Conservation (phyloP, 2,329 filamentous ascomycete species). For the Monosporascus cannonballus region DNA sequence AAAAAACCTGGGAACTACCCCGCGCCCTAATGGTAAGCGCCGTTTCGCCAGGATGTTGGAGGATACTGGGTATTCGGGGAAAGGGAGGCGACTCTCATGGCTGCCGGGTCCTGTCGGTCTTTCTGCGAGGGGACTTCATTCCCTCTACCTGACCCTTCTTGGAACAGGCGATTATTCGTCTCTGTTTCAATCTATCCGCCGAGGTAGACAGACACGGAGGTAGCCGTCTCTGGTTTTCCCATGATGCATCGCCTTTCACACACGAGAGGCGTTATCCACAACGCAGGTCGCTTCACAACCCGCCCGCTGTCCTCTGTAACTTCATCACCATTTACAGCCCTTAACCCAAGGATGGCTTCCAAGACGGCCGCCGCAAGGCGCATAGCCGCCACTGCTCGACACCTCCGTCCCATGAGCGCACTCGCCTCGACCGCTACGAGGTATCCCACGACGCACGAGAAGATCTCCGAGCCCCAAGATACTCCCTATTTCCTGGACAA, state of each 20-base stretch:
- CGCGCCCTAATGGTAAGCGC: too few species aligned
- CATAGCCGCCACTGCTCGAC: constrained; percentile 51
- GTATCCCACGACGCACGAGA: constrained; percentile 68
- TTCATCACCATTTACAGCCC: constrained; percentile 5
- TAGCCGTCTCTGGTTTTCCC: neutral
- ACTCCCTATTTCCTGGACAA: constrained; percentile 82
- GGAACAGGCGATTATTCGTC: neutral
- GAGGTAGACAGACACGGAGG: neutral
- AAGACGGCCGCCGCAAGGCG: constrained; percentile 40
- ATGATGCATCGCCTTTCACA: constrained; percentile 25
- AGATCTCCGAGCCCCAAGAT: constrained; percentile 59
- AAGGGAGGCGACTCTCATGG: too few species aligned
- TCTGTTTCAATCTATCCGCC: neutral
- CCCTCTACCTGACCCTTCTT: too few species aligned
- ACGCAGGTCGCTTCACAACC: constrained; percentile 17
- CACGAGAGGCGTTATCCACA: constrained; percentile 18
- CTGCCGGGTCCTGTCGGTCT: too few species aligned
- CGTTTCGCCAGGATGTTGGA: too few species aligned
- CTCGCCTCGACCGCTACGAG: constrained; percentile 49
- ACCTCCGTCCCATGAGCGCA: constrained; percentile 46
- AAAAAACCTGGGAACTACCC: too few species aligned
- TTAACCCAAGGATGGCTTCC: constrained; percentile 28
- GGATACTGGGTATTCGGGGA: too few species aligned
- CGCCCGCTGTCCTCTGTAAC: constrained; percentile 17
- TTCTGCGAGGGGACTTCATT: too few species aligned